Evolutionary conservation across 2,329 filamentous ascomycete genomes (phyloP).

Genomic region (Furcasterigmium furcatum): DNA sequence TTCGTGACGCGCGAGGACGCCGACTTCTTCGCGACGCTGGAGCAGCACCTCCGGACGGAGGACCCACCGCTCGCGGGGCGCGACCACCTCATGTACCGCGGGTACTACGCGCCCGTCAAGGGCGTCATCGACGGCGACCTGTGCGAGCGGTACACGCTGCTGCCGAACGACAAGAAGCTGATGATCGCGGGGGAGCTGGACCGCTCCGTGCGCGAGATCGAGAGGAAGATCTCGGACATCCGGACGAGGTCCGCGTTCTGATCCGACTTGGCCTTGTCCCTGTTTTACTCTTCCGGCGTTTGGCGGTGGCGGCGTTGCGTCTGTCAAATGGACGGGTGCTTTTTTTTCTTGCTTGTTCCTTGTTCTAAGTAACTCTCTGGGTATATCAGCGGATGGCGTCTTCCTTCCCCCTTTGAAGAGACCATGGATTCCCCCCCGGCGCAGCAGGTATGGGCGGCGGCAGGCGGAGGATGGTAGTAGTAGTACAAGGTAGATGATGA

Average conservation of each 20-base stretch:
- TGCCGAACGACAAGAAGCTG: conserved; percentile 86
- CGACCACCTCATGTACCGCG: conserved; percentile 92
- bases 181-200: conserved; percentile 94
- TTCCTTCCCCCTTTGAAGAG: too few relatives aligned
- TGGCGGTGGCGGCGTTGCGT: not conserved
- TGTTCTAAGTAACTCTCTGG: too few relatives aligned
- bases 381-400: too few relatives aligned
- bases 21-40: conserved; percentile 95
- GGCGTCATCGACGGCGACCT: conserved; percentile 95
- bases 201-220: conserved; percentile 86
- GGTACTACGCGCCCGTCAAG: conserved; percentile 96
- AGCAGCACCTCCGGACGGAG: conserved; percentile 81
- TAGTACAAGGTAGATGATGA: too few relatives aligned
- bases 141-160: conserved; percentile 83
- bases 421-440: too few relatives aligned
- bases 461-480: too few relatives aligned
- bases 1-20: conserved; percentile 91
- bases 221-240: conserved; percentile 83
- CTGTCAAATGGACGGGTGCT: too few relatives aligned
- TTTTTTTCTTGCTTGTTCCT: too few relatives aligned
- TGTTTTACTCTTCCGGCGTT: not conserved
- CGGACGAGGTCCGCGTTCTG: conserved; percentile 58
- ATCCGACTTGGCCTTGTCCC: conserved; percentile 10
- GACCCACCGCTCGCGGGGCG: conserved; percentile 86
- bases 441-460: too few relatives aligned